Base-by-base conservation (phyloP, 1,139 yeast species). In the Blastobotrys capitulatus region DNA sequence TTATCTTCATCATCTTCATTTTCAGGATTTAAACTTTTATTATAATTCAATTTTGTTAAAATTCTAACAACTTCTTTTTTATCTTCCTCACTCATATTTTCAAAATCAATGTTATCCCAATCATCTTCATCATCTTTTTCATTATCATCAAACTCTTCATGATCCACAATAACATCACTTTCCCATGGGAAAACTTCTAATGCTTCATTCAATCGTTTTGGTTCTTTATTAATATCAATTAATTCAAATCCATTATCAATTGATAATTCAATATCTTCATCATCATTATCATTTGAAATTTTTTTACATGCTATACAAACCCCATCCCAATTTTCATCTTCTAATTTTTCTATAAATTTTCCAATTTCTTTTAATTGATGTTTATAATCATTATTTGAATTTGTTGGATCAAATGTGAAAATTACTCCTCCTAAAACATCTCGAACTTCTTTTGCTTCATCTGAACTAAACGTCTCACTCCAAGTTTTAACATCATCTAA, bases 371-470 rank as follows among this genome's bases (percentile, higher is more conserved):
- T 48, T 22, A 56, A 39, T 15, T 54, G 58, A 2, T 42, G 46
- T 20, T 39, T 32, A 20, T 49, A 47, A 13, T 43, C 40, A 2
- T 36, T 18, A 5, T 27, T 19, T 2, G 7, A 9, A 22, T 26
- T 18, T 16, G 15, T 18, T 2, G 52, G 54, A 16, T 55, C 64
- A 31, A 72, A 58, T 0, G 75, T 69, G 43, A 68, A 57, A 2
- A 74, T 58, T 9, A 74, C 53, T 3, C 73, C 72, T 9, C 67
- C 71, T 1, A 75, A 51, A 4, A 61, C 70, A 18, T 71, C 72
- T 6, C 78, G 58, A 7, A 75, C 67, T 44, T 71, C 76, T 22
- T 46, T 50, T 32, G 75, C 72, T 35, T 67, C 74, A 0, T 54
- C 60, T 1, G 68, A 54, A 4, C 54, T 20, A 48, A 75, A 71